Base-by-base conservation (phyloP, 225 moss, liverwort and hornwort species). In the Physcomitrium patens region DNA sequence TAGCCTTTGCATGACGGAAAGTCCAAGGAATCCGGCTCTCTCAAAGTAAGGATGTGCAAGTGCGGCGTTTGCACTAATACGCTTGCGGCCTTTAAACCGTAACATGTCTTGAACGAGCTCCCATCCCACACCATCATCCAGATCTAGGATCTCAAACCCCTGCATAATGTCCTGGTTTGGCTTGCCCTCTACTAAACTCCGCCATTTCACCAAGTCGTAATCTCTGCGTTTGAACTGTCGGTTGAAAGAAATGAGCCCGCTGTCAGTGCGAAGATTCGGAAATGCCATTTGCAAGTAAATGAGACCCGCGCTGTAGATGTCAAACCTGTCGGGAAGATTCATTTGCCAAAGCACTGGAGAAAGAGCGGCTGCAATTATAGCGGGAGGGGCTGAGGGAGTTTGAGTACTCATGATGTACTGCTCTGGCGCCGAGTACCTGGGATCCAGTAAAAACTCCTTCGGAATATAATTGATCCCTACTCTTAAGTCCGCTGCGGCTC, bases 381-480 rank as follows among this genome's bases (percentile, higher is more conserved):
- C 76, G 78, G 94, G 90, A 47, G 99, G 99, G 37, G 99, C 99
- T 67, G 93, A 93, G 28, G 99, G 99, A 28, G 99, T 99, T 71
- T 99, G 99, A 65, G 95, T 95, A 78, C 99, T 99, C 99, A 99
- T 99, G 37, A 99, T 99, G 60, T 99, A 99, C 77, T 95, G 99
- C 87, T 99, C 99, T 71, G 99, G 99, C 22, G 99, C 99, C 47
- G 99, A 79, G 85, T 97, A 97, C 65, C 96, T 88, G 77, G 99
- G 99, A 84, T 99, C 99, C 93, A 99, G 79, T 55, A 99, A 67
- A 86, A 99, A 99, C 78, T 99, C 93, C 72, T 95, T 92, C 27
- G 99, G 99, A 42, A 93, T 88, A 72, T 95, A 99, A 75, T 99
- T 99, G 78, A 99, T 99, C 67, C 99, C 99, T 76, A 99, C 99